These are phyloP conservation scores for Begonia peltatifolia DNA, from an alignment of 306 rosid species.

Conservation along the genomic window DNA sequence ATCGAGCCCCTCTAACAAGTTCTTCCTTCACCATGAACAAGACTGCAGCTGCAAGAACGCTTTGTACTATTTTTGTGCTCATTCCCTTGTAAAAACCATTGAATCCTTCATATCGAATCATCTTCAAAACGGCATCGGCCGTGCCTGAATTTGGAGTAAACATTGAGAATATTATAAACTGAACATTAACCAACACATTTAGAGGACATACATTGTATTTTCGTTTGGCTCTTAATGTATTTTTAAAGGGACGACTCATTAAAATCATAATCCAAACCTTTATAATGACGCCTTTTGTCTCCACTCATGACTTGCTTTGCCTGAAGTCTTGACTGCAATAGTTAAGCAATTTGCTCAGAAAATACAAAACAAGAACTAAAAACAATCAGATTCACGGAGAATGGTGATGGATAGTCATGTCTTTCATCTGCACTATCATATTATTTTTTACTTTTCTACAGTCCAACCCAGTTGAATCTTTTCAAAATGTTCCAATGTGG, in stretches of 20 bases:
- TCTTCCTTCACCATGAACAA: constrained; percentile 93
- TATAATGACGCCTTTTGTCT: constrained; percentile 64
- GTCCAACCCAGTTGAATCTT: too few relatives aligned
- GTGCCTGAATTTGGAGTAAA: constrained; percentile 44
- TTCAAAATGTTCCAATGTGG: too few relatives aligned
- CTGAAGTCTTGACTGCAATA: constrained; percentile 77
- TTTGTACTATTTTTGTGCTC: constrained; percentile 78
- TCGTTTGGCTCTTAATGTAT: too few relatives aligned
- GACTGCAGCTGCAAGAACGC: constrained; percentile 96
- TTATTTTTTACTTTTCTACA: too few relatives aligned
- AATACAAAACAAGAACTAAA: too few relatives aligned
- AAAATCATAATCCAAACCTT: constrained; percentile 34
- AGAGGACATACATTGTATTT: too few relatives aligned
- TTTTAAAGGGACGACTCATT: constrained; percentile 10
- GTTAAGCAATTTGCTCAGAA: neutral
- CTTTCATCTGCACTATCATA: too few relatives aligned
- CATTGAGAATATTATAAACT: too few relatives aligned
- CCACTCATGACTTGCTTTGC: constrained; percentile 54
- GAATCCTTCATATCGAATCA: constrained; percentile 74
- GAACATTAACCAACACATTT: too few relatives aligned
- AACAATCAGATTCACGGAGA: too few relatives aligned
- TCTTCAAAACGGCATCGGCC: constrained; percentile 65
- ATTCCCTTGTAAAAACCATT: constrained; percentile 88
- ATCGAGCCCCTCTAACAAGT: constrained; percentile 48
- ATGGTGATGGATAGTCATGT: too few relatives aligned